Evolutionary conservation across 345 rosid genomes (phyloP).

Genomic region (Durio zibethinus): DNA sequence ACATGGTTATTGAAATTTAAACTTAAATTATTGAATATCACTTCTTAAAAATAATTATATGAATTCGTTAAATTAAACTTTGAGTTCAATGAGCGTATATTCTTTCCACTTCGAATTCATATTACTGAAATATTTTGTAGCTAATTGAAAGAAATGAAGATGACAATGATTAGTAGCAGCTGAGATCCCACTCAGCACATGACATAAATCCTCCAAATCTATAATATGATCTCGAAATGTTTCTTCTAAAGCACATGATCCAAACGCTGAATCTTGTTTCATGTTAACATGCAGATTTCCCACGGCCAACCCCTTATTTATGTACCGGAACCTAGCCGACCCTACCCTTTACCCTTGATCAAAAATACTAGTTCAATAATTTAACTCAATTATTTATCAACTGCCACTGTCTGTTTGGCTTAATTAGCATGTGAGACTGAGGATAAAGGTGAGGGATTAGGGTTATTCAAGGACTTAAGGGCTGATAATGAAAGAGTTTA

Average conservation of each 20-base stretch:
- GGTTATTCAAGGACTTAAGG: background rate
- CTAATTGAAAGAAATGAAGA: background rate
- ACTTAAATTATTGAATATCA: too few relatives aligned
- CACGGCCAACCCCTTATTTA: background rate
- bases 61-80: too few relatives aligned
- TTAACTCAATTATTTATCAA: background rate
- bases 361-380: background rate
- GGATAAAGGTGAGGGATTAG: background rate
- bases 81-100: too few relatives aligned
- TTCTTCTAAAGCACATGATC: slow-evolving; percentile 10
- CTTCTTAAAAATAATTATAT: too few relatives aligned
- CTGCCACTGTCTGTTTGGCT: background rate
- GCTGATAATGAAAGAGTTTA: background rate
- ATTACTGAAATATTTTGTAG: background rate
- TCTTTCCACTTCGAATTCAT: background rate
- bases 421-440: background rate
- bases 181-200: slow-evolving; percentile 5
- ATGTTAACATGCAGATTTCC: background rate
- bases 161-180: slow-evolving; percentile 18
- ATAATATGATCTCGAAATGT: slow-evolving; percentile 6
- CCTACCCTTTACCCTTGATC: background rate
- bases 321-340: background rate
- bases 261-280: background rate
- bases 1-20: too few relatives aligned
- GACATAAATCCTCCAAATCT: slow-evolving; percentile 17